Percentiles rank a stretch among this genome's conserved stretches.
Evolutionary conservation across 441 rosid genomes (phyloP).

Genomic region (Gossypium schwendimanii): DNA sequence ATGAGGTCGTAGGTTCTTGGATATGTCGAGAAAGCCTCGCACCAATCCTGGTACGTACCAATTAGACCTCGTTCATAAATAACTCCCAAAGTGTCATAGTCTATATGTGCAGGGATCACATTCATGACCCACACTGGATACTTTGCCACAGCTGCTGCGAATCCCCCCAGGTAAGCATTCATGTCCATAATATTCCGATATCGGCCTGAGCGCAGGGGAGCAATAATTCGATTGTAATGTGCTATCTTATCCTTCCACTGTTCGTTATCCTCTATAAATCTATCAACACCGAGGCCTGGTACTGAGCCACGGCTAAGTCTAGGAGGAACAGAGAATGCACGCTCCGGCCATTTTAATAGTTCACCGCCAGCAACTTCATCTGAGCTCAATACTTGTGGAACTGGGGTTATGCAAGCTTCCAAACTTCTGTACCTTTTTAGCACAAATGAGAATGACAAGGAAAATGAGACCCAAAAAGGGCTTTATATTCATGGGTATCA

Average conservation of each 20-base stretch:
- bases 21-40: constrained; percentile 69
- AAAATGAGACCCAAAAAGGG: neutral
- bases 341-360: constrained; percentile 72
- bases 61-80: constrained; percentile 60
- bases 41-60: constrained; percentile 63
- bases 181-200: constrained; percentile 64
- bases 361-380: constrained; percentile 83
- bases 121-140: constrained; percentile 71
- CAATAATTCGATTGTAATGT: constrained; percentile 45
- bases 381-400: constrained; percentile 62
- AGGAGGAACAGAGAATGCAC: constrained; percentile 68
- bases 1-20: constrained; percentile 67
- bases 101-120: constrained; percentile 44
- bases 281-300: constrained; percentile 47
- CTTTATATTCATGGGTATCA: constrained; percentile 3
- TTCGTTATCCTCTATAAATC: constrained; percentile 48
- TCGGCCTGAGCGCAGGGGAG: constrained; percentile 42
- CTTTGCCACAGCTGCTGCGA: constrained; percentile 43
- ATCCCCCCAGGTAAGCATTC: constrained; percentile 64
- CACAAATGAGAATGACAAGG: neutral
- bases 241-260: constrained; percentile 57
- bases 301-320: constrained; percentile 60
- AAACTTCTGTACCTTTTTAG: constrained; percentile 55
- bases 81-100: constrained; percentile 45
- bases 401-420: constrained; percentile 77